Evolutionary conservation across 768 basidiomycete genomes (phyloP), one percentile per base, ranked within the genome.

Genomic region (Tulasnella sp.): DNA sequence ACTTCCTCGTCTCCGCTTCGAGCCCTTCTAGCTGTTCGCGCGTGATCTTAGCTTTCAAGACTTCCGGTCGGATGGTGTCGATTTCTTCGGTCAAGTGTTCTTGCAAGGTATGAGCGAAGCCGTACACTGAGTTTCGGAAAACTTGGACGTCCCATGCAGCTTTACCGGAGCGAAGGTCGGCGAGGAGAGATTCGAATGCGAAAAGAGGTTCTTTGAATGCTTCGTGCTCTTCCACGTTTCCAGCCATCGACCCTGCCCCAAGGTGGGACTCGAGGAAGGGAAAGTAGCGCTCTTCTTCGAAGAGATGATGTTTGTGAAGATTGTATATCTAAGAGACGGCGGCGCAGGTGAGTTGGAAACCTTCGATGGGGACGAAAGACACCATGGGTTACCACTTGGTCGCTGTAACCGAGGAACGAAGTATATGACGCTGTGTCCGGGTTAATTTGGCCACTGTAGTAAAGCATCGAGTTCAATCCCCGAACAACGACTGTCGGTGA

Each of bases 281-380:
- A 34, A 72, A 72, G n/a, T 72, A 72, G 9, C 26, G 40, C 26
- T 63, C 29, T 41, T 72, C 71, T 22, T 72, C 71, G 40, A 64
- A 19, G 17, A 2, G 62, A 29, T 72, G 71, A 36, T 72, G 71
- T n/a, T 64, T 39, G 36, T 72, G 62, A 3, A 72, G 62, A 35
- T 26, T 37, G 29, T 3, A 22, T 12, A 66, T 39, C 71, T 72
- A 16, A 35, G 12, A 62, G 16, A 67, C 7, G 32, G 11, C 16
- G 11, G 4, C 44, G 37, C 29, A 14, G 69, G 26, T 17, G 47
- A n/a, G 17, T 22, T 9, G 4, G 66, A 29, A 44, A 34, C 47
- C n/a, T n/a, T 8, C 34, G 59, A n/a, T 19, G n/a, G 9, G 39
- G n/a, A 35, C 37, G 32, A 26, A 26, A 14, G 26, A n/a, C n/a